Base-by-base conservation (phyloP, 345 rosid genomes). In the Corchorus olitorius region DNA sequence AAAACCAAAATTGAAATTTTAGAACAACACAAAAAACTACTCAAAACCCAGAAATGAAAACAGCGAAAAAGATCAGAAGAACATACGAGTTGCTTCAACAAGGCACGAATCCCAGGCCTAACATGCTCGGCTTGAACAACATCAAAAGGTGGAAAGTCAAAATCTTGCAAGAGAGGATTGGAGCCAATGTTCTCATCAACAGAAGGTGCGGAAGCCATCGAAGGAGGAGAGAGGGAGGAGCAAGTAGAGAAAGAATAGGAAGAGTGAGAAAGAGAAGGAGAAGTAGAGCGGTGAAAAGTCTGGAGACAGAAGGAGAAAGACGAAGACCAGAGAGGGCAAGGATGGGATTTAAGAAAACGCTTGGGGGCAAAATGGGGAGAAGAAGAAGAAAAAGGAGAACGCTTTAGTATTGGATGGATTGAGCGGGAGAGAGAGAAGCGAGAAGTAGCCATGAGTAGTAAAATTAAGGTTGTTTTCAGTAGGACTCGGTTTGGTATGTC, bases 131-230 rank as follows among this genome's bases (percentile, higher is more conserved):
- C 86, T 63, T 89, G 81, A 17, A 95, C 88, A n/a, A 75, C 74
- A 78, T 90, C 87, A 61, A 87, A 95, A 12, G 97, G 97, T 6
- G 96, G 98, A 72, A 95, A 91, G 5, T 87, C 90, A 6, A 90
- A 95, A 74, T 88, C 88, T 76, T 76, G 86, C 82, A 93, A 68
- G 8, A 95, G 89, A 79, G 98, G 98, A 73, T 93, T 95, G 75
- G 83, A 60, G 4, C 80, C 75, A 45, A 85, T 58, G n/a, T 64
- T 48, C 20, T 66, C 84, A 41, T 69, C 82, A 49, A 73, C 75
- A 27, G 75, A 12, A 46, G 84, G 71, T 17, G 82, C 34, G 2
- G 80, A 15, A 65, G 89, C 83, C 86, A 85, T 84, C 4, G 76
- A 65, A 63, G 84, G 70, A 19, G 81, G 1, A 22, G 89, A 58